Base-by-base conservation (phyloP, 2,329 filamentous ascomycete genomes). In the Pseudogymnoascus sp. region DNA sequence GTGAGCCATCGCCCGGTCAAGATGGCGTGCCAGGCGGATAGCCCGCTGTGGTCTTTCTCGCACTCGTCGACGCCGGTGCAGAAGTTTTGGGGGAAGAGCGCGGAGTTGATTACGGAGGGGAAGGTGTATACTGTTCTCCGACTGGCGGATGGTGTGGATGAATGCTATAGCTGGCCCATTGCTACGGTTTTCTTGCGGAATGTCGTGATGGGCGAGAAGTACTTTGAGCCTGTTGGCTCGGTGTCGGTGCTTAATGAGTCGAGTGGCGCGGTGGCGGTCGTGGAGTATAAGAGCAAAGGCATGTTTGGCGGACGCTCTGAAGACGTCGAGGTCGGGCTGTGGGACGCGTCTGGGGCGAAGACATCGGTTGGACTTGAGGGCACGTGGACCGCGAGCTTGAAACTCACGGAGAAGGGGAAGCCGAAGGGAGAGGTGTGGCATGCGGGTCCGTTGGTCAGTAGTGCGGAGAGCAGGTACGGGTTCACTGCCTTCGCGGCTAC, bases 51-150 rank as follows among this genome's bases (percentile, higher is more conserved):
- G 94, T 91, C 88, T 2, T 87, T 96, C 64, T 82, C 90, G 0
- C 94, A 97, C 72, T 90, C 88, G 4, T 90, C 94, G 0, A 87
- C 89, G 62, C 94, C 94, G 0, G 88, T 88, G 21, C 93, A 99
- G 72, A 97, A 97, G 72, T 99, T 99, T 77, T 97, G 94, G 94
- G 94, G 94, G 61, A 97, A 97, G 78, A 93, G 88, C 61, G 91
- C 91, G 2, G 94, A 99, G 74, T 85, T 99, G 64, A 94, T 90
- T 64, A 97, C 92, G 0, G 93, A 97, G 61, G 94, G 94, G 2
- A 88, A 90, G 26, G 86, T 91, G 3, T 84, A 92, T 58, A 80
- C 97, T 39, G 84, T 86, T 39, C 77, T 99, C 29, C 86, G 81
- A 26, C 72, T 86, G 58, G 67, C 79, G 0, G 83, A 94, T 71